A percentile compares a stretch with the other conserved stretches of the same genome.
Evolutionary conservation across 2,329 filamentous ascomycete genomes (phyloP).

Genomic region (Akanthomyces uredinophilus): DNA sequence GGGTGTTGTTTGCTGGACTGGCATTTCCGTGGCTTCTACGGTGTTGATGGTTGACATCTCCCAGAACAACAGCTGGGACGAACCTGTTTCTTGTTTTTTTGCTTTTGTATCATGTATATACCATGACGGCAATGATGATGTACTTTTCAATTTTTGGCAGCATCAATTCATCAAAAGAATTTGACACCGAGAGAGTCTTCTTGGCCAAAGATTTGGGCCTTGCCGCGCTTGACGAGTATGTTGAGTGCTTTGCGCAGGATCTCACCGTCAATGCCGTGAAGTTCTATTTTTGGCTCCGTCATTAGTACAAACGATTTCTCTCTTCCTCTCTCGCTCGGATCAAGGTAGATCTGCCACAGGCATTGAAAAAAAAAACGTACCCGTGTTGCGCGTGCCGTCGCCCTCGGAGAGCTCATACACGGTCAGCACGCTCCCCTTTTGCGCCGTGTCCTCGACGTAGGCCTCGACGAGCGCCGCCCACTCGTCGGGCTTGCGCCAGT

Average conservation of each 20-base stretch:
- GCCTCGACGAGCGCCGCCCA: slow-evolving; percentile 75
- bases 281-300: slow-evolving; percentile 48
- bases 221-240: slow-evolving; percentile 81
- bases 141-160: not conserved
- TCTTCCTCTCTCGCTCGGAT: too few relatives aligned
- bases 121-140: slow-evolving; percentile 2
- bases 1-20: not conserved
- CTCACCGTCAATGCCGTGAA: slow-evolving; percentile 82
- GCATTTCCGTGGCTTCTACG: too few relatives aligned
- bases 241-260: slow-evolving; percentile 73
- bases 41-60: not conserved
- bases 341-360: too few relatives aligned
- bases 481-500: slow-evolving; percentile 83
- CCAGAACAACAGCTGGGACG: not conserved
- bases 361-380: slow-evolving; percentile 36
- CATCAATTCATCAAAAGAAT: slow-evolving; percentile 73
- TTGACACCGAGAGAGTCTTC: slow-evolving; percentile 90
- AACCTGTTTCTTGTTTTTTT: not conserved
- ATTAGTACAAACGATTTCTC: not conserved
- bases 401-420: slow-evolving; percentile 87
- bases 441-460: slow-evolving; percentile 83
- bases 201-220: slow-evolving; percentile 86
- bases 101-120: slow-evolving; percentile 4
- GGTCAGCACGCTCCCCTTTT: slow-evolving; percentile 84
- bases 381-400: slow-evolving; percentile 67